Evolutionary conservation across 1,284 basidiomycete genomes (phyloP).

Genomic region (Tilletia indica): DNA sequence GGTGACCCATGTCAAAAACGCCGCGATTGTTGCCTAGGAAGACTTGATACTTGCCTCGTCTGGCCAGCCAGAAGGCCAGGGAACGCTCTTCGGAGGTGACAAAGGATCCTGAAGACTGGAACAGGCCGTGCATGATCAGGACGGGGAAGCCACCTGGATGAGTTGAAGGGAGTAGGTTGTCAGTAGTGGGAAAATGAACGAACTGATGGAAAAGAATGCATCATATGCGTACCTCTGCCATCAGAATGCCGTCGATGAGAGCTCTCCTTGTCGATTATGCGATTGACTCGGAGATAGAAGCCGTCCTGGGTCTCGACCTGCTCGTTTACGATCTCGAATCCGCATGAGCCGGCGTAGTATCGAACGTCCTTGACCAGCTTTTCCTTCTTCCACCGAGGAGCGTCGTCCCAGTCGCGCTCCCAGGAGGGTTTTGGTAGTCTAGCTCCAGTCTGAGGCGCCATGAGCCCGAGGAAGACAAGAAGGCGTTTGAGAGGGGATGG

Average conservation of each 20-base stretch:
- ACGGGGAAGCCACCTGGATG: conserved; percentile 62
- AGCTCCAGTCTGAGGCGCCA: background rate
- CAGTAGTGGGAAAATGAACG: no score
- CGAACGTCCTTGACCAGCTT: conserved; percentile 62
- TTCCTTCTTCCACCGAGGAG: conserved; percentile 59
- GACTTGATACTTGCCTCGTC: conserved; percentile 64
- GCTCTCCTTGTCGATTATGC: conserved; percentile 61
- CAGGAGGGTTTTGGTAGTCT: conserved; percentile 12
- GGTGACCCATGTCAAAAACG: conserved; percentile 67
- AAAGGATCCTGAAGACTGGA: conserved; percentile 67
- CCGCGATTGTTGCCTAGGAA: conserved; percentile 66
- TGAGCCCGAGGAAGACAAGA: background rate
- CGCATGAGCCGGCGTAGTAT: conserved; percentile 64
- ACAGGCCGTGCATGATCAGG: conserved; percentile 66
- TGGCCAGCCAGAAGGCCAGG: conserved; percentile 66
- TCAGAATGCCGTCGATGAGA: conserved; percentile 55
- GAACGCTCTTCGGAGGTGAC: conserved; percentile 66
- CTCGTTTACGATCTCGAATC: conserved; percentile 65
- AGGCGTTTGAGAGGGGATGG: background rate
- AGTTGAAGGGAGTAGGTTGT: background rate
- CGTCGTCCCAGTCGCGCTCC: conserved; percentile 61
- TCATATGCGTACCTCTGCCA: conserved; percentile 55
- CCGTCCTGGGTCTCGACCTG: conserved; percentile 65
- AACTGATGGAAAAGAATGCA: background rate
- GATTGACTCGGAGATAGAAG: conserved; percentile 62